Percentiles rank a stretch among this genome's conserved stretches.
Conservation (phyloP, 495 filamentous ascomycete genomes). For the Aeminium ludgeri region DNA sequence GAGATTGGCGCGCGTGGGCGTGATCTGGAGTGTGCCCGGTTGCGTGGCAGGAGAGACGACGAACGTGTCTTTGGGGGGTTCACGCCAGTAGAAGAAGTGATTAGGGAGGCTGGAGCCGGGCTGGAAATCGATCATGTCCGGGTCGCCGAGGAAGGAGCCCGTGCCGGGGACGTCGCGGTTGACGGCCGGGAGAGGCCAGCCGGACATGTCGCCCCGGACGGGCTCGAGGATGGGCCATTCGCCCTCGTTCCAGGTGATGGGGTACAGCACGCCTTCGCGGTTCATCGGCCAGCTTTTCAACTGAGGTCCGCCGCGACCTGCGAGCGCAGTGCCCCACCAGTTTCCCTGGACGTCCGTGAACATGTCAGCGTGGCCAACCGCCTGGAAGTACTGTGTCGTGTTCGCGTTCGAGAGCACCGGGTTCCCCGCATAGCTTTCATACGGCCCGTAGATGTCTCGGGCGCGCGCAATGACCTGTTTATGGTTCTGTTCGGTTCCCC, state of each 20-base stretch:
- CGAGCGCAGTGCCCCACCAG: slow-evolving; percentile 39
- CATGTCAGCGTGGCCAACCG: slow-evolving; percentile 31
- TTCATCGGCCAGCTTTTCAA: slow-evolving; percentile 41
- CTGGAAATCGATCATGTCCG: slow-evolving; percentile 28
- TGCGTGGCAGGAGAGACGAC: slow-evolving; percentile 25
- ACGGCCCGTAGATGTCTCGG: no score
- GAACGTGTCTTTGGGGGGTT: slow-evolving; percentile 26
- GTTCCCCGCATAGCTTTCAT: no score
- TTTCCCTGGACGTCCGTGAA: slow-evolving; percentile 33
- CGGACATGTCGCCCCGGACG: slow-evolving; percentile 26
- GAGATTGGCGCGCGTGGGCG: slow-evolving; percentile 31
- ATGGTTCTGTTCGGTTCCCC: slow-evolving; percentile 40
- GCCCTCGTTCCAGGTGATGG: slow-evolving; percentile 33
- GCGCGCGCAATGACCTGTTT: no score
- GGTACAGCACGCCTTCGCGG: slow-evolving; percentile 39
- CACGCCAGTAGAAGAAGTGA: slow-evolving; percentile 36
- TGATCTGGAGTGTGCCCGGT: slow-evolving; percentile 27
- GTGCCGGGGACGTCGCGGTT: slow-evolving; percentile 22
- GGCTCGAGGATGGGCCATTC: slow-evolving; percentile 29
- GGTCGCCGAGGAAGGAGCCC: slow-evolving; percentile 25
- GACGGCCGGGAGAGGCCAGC: slow-evolving; percentile 22
- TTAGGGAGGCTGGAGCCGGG: slow-evolving; percentile 24
- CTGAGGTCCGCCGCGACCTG: slow-evolving; percentile 27
- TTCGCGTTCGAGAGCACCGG: no score
- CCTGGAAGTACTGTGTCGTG: slow-evolving; percentile 22